These are phyloP conservation scores for Picochlorum sp. DNA, from an alignment of 139 green algal genomes.

Conservation along the genomic window DNA sequence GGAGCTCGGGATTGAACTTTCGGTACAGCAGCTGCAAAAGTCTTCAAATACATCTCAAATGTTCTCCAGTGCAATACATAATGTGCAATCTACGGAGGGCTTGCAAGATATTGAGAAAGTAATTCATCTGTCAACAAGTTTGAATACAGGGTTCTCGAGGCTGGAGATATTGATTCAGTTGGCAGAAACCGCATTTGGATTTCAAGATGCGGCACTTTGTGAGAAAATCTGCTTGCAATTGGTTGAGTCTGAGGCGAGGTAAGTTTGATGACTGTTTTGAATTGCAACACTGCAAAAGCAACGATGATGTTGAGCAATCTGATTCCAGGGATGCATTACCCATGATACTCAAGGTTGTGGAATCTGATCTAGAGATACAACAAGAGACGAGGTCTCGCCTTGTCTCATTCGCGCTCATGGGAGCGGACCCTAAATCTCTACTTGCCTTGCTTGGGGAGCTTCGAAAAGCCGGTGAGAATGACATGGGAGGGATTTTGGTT, in stretches of 20 bases:
- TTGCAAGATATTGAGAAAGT: background rate
- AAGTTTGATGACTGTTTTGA: no score
- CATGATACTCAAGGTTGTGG: background rate
- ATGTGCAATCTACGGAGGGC: background rate
- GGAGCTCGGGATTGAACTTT: conserved; percentile 17
- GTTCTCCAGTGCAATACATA: background rate
- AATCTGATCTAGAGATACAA: conserved; percentile 13
- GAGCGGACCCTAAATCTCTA: no score
- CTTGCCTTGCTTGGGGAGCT: no score
- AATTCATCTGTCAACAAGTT: background rate
- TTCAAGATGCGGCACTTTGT: background rate
- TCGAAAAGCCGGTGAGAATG: no score
- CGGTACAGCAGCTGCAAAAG: conserved; percentile 21
- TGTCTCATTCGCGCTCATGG: conserved; percentile 2
- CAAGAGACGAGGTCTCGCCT: background rate
- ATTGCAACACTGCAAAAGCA: no score
- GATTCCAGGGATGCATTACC: background rate
- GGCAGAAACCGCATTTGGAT: conserved; percentile 1
- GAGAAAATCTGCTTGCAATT: background rate
- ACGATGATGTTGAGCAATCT: no score
- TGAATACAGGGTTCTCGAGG: conserved; percentile 5
- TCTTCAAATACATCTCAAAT: conserved; percentile 2
- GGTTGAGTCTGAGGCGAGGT: no score
- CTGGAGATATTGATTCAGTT: background rate
- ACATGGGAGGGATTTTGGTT: no score